Evolutionary conservation across 2,329 filamentous ascomycete species (phyloP).

Genomic region (Neofusicoccum parvum): DNA sequence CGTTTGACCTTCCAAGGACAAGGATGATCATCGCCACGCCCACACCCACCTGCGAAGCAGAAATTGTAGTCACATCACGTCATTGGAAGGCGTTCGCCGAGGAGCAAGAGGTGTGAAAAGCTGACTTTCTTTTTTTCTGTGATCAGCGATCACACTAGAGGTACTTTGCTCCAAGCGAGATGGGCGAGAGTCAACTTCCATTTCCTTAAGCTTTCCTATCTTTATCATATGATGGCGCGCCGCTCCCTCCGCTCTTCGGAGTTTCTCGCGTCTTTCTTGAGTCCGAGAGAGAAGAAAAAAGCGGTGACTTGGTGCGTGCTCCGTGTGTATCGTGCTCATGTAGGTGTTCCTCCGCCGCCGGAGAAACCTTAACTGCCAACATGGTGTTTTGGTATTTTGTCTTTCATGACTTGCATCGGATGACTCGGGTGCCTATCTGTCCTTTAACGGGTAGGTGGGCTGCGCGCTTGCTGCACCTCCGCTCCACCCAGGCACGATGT

Average conservation of each 20-base stretch:
- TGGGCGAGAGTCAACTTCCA: neutral
- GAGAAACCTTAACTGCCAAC: neutral
- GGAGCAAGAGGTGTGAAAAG: neutral
- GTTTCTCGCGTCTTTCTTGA: neutral
- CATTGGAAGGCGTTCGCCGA: neutral
- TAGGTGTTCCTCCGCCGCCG: too few species aligned
- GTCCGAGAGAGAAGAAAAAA: too few species aligned
- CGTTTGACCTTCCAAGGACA: too few species aligned
- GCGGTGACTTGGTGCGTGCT: too few species aligned
- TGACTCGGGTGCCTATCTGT: neutral
- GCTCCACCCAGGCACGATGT: neutral
- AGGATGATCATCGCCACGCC: neutral
- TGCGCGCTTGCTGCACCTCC: neutral
- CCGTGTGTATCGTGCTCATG: too few species aligned
- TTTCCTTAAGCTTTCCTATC: neutral
- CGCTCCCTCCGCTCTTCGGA: neutral
- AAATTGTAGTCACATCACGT: conserved; percentile 7
- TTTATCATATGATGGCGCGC: neutral
- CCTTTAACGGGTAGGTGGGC: neutral
- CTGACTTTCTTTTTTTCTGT: neutral
- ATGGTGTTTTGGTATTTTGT: neutral
- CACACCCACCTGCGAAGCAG: neutral
- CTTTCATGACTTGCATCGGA: neutral
- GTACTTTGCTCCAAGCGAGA: neutral
- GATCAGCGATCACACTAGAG: neutral